A percentile compares a stretch with the other conserved stretches of the same genome.
Evolutionary conservation across 2,329 filamentous ascomycete genomes (phyloP).

Genomic region (Trichoderma sp.): DNA sequence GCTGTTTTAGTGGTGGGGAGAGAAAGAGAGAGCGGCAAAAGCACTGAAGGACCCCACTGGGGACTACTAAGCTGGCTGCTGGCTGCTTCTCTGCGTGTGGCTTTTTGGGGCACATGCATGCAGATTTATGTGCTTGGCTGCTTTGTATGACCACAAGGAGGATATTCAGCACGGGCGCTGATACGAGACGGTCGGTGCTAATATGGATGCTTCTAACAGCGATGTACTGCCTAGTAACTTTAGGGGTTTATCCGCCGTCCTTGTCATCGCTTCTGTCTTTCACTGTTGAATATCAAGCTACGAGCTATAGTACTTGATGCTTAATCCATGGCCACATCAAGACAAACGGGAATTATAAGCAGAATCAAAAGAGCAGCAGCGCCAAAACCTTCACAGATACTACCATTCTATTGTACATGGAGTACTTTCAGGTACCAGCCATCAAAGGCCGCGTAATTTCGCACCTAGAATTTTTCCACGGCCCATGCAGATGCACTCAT

Average conservation of each 20-base stretch:
- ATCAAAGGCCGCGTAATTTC: neutral
- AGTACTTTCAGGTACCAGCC: neutral
- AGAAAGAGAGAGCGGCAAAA: conserved; percentile 5
- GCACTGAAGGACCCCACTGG: conserved; percentile 10
- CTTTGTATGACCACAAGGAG: neutral
- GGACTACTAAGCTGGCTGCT: neutral
- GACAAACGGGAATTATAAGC: neutral
- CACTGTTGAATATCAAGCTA: neutral
- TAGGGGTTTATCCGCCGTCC: neutral
- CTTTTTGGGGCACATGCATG: conserved; percentile 11
- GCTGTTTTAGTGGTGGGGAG: conserved; percentile 21
- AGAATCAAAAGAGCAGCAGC: neutral
- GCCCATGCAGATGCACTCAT: neutral
- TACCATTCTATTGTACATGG: neutral
- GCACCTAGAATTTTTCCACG: neutral
- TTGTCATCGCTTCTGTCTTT: neutral
- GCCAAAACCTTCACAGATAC: neutral
- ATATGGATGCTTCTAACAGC: neutral
- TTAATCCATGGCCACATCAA: neutral
- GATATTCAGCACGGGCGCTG: neutral
- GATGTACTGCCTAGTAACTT: too few species aligned
- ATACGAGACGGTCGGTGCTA: neutral
- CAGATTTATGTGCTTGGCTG: neutral
- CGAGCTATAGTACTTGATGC: neutral
- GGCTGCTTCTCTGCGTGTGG: conserved; percentile 6